These are phyloP conservation scores for Plenodomus biglobosus DNA, from an alignment of 2,329 filamentous ascomycete genomes.

Conservation along the genomic window DNA sequence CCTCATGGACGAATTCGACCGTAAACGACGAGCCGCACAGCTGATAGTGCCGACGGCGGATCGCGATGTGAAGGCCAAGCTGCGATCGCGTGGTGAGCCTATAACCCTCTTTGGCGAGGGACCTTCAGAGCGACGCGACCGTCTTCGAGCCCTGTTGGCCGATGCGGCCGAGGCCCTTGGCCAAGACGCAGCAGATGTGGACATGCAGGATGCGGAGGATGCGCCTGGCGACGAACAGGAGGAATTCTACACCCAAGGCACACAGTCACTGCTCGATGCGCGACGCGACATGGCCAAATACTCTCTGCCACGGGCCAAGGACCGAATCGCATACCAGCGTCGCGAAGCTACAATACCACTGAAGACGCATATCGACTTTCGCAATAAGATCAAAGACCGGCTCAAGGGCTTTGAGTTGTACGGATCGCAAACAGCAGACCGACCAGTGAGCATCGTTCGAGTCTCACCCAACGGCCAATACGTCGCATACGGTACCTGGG, in stretches of 20 bases:
- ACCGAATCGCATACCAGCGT: slow-evolving; percentile 74
- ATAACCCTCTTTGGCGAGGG: slow-evolving; percentile 94
- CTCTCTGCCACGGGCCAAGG: slow-evolving; percentile 79
- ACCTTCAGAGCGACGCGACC: slow-evolving; percentile 79
- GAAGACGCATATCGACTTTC: slow-evolving; percentile 87
- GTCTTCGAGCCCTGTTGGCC: slow-evolving; percentile 78
- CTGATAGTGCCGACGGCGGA: slow-evolving; percentile 95
- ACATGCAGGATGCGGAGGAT: slow-evolving; percentile 54
- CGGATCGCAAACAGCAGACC: slow-evolving; percentile 88
- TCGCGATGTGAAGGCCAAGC: slow-evolving; percentile 69
- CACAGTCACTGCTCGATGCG: slow-evolving; percentile 71
- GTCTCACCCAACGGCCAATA: slow-evolving; percentile 83
- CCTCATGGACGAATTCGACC: slow-evolving; percentile 83
- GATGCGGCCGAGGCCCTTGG: slow-evolving; percentile 68
- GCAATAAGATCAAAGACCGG: slow-evolving; percentile 83
- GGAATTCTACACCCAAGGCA: slow-evolving; percentile 91
- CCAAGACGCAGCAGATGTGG: slow-evolving; percentile 51
- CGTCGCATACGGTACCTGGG: slow-evolving; percentile 91
- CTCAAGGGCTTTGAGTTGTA: slow-evolving; percentile 84
- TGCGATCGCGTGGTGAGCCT: slow-evolving; percentile 83
- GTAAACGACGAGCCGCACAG: slow-evolving; percentile 83
- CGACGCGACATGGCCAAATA: slow-evolving; percentile 78
- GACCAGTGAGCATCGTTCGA: slow-evolving; percentile 87
- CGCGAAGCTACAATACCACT: slow-evolving; percentile 80
- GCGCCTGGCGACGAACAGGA: slow-evolving; percentile 63